phyloP scores from a whole-genome alignment of 371 early-diverging fungal genomes.

The Syncephalis plumigaleata region DNA sequence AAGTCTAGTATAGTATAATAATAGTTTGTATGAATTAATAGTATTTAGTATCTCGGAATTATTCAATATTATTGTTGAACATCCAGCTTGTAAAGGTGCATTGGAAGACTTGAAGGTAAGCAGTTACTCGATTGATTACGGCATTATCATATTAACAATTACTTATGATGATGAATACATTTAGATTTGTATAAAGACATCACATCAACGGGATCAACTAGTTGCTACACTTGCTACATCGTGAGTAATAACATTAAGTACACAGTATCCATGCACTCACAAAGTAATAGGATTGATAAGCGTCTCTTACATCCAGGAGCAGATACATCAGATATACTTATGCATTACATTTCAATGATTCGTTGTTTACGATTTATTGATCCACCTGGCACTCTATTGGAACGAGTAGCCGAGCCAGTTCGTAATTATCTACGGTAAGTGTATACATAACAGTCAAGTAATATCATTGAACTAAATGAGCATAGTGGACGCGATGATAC shows the following conservation, averaged over 20 bases:
- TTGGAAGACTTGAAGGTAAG: slow-evolving; percentile 22
- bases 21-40: too few relatives aligned
- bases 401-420: slow-evolving; percentile 25
- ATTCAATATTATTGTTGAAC: slow-evolving; percentile 41
- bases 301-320: slow-evolving; percentile 45
- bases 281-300: slow-evolving; percentile 16
- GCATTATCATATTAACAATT: neutral
- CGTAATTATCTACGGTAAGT: slow-evolving; percentile 23
- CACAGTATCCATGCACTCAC: neutral
- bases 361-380: slow-evolving; percentile 34
- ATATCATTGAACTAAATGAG: neutral
- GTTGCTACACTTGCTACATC: slow-evolving; percentile 10
- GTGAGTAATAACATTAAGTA: slow-evolving; percentile 7
- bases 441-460: neutral
- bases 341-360: slow-evolving; percentile 32
- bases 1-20: too few relatives aligned
- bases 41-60: slow-evolving; percentile 24
- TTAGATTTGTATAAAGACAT: slow-evolving; percentile 13
- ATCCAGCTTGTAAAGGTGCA: slow-evolving; percentile 28
- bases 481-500: slow-evolving; percentile 31
- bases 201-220: slow-evolving; percentile 8
- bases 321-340: slow-evolving; percentile 31
- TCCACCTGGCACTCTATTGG: slow-evolving; percentile 31
- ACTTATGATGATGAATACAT: neutral
- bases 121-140: neutral